Evolutionary conservation across 2,329 filamentous ascomycete genomes (phyloP).

Genomic region (Coniochaeta hoffmannii): DNA sequence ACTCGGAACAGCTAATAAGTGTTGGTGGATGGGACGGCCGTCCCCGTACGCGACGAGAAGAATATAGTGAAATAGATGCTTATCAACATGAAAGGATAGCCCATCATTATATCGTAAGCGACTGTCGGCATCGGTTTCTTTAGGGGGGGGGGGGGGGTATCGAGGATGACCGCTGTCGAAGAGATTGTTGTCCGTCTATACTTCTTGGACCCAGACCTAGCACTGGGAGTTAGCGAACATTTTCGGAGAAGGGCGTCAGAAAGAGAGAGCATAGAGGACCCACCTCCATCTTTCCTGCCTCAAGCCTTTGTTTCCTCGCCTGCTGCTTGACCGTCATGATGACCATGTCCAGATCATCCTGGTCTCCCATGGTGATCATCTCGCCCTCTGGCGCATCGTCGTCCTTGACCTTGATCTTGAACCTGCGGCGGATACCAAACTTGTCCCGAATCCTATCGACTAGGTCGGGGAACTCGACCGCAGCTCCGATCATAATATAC

Average conservation of each 20-base stretch:
- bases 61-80: not conserved
- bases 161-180: not conserved
- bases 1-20: too few species aligned
- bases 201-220: slow-evolving; percentile 26
- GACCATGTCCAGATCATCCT: slow-evolving; percentile 90
- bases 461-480: slow-evolving; percentile 69
- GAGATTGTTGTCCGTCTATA: slow-evolving; percentile 13
- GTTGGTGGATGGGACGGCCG: not conserved
- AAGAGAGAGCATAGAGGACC: slow-evolving; percentile 29
- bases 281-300: slow-evolving; percentile 94
- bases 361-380: slow-evolving; percentile 95
- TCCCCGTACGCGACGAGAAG: not conserved
- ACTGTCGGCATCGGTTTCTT: not conserved
- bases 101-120: not conserved
- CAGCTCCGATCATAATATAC: slow-evolving; percentile 77
- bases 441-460: slow-evolving; percentile 77
- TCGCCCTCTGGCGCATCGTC: slow-evolving; percentile 72
- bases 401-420: slow-evolving; percentile 84
- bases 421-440: slow-evolving; percentile 67
- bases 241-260: not conserved
- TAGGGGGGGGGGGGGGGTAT: too few species aligned
- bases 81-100: not conserved
- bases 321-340: slow-evolving; percentile 60
- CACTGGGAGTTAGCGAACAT: slow-evolving; percentile 13
- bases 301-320: slow-evolving; percentile 65